phyloP scores from a whole-genome alignment of 1,284 basidiomycete genomes.

The Cystobasidiaceae sp. region DNA sequence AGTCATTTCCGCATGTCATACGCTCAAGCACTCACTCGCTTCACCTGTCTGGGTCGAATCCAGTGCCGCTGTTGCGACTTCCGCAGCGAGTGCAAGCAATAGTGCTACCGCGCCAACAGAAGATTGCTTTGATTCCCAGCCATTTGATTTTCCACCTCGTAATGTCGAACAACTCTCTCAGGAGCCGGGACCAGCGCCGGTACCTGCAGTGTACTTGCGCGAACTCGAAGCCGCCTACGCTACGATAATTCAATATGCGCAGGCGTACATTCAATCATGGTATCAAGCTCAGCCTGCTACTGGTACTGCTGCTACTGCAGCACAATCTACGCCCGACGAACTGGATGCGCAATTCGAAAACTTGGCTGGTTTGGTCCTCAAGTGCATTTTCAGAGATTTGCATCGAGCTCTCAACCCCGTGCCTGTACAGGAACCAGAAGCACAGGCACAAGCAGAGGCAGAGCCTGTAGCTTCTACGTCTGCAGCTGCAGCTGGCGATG shows the following conservation, averaged over 20 bases:
- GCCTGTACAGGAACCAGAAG: not conserved
- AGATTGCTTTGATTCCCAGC: conserved; percentile 24
- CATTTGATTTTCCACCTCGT: conserved; percentile 10
- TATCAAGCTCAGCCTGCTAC: not conserved
- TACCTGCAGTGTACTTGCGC: conserved; percentile 5
- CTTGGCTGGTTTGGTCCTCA: not conserved
- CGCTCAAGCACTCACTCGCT: conserved; percentile 14
- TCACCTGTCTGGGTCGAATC: conserved; percentile 10
- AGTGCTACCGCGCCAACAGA: not conserved
- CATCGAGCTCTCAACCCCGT: conserved; percentile 19
- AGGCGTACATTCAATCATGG: conserved; percentile 15
- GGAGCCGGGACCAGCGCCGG: not conserved
- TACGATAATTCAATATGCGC: conserved; percentile 19
- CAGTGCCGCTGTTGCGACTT: not conserved
- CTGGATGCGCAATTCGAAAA: conserved; percentile 12
- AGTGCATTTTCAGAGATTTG: conserved; percentile 12
- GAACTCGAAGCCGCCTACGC: conserved; percentile 26
- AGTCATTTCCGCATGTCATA: conserved; percentile 20
- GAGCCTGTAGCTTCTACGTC: not conserved
- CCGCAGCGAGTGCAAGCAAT: not conserved
- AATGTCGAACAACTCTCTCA: conserved; percentile 4
- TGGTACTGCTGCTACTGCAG: not conserved
- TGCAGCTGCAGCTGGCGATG: not conserved
- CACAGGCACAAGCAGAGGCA: not conserved
- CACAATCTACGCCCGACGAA: not conserved